These are phyloP conservation scores for Pseudevernia furfuracea DNA, from an alignment of 495 filamentous ascomycete species.

Conservation along the genomic window DNA sequence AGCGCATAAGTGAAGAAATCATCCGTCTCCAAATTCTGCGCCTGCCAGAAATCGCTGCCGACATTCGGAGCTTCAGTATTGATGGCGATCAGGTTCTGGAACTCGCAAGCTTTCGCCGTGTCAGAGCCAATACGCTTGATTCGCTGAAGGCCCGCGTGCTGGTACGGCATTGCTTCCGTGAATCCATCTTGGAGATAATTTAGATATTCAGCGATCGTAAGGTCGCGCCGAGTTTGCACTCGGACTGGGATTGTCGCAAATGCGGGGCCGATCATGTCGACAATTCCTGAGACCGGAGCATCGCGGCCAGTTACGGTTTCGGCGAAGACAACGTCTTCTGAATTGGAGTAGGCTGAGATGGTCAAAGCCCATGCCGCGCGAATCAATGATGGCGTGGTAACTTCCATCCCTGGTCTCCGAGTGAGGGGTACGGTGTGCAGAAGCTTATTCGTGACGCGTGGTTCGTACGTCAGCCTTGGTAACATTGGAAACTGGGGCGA, in stretches of 20 bases:
- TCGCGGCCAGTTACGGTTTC: slow-evolving; percentile 50
- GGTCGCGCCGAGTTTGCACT: slow-evolving; percentile 32
- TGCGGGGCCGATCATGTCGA: slow-evolving; percentile 46
- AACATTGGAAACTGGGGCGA: slow-evolving; percentile 51
- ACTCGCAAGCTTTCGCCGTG: slow-evolving; percentile 56
- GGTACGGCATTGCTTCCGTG: slow-evolving; percentile 48
- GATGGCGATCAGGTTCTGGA: slow-evolving; percentile 54
- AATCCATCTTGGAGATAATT: slow-evolving; percentile 47
- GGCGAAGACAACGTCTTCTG: slow-evolving; percentile 50
- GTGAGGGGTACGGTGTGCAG: slow-evolving; percentile 44
- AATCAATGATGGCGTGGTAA: slow-evolving; percentile 52
- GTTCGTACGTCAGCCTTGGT: slow-evolving; percentile 47
- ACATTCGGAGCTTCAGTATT: slow-evolving; percentile 20
- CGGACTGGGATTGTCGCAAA: slow-evolving; percentile 61
- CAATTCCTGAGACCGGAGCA: slow-evolving; percentile 39
- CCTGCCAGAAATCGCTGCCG: slow-evolving; percentile 28
- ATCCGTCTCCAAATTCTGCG: slow-evolving; percentile 27
- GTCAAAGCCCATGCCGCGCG: slow-evolving; percentile 57
- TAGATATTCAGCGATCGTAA: slow-evolving; percentile 32
- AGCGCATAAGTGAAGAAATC: slow-evolving; percentile 63
- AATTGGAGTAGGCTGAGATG: slow-evolving; percentile 45
- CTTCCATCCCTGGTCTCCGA: slow-evolving; percentile 32
- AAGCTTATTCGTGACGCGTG: slow-evolving; percentile 44
- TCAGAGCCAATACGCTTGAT: slow-evolving; percentile 56
- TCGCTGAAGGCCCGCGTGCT: slow-evolving; percentile 63